Percentiles rank a stretch among this genome's conserved stretches.
These are phyloP conservation scores for Elaeis oleifera DNA, from an alignment of 202 grass and related monocot species.

Conservation along the genomic window DNA sequence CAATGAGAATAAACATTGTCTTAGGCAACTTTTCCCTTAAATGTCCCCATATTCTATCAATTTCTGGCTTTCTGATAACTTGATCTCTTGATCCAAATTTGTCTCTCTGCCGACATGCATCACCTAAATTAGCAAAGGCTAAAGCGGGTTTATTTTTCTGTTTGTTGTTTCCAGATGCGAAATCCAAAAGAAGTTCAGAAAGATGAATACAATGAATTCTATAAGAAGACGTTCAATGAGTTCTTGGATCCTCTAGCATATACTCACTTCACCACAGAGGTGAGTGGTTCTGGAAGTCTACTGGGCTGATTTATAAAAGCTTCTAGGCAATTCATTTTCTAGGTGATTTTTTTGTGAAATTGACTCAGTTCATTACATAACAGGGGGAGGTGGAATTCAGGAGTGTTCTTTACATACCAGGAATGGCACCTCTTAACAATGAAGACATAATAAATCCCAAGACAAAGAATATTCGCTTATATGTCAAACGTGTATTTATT, in stretches of 20 bases:
- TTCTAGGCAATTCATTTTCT: not conserved
- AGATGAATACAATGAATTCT: slow-evolving; percentile 91
- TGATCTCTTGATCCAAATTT: slow-evolving; percentile 2
- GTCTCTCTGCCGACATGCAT: not conserved
- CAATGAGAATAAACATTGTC: too few relatives aligned
- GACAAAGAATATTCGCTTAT: slow-evolving; percentile 93
- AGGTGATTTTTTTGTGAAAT: not conserved
- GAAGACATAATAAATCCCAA: slow-evolving; percentile 83
- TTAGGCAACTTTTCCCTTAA: too few relatives aligned
- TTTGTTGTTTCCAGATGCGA: slow-evolving; percentile 38
- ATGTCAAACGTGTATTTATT: slow-evolving; percentile 95
- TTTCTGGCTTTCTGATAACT: not conserved
- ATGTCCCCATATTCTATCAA: too few relatives aligned
- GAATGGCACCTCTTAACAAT: slow-evolving; percentile 69
- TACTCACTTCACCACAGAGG: slow-evolving; percentile 97
- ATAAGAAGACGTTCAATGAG: slow-evolving; percentile 93
- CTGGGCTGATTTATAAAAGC: not conserved
- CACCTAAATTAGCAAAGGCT: not conserved
- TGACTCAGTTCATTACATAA: slow-evolving; percentile 16
- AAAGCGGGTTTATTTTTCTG: slow-evolving; percentile 21
- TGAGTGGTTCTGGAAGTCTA: not conserved
- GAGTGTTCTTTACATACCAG: slow-evolving; percentile 88
- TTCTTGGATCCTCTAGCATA: slow-evolving; percentile 77
- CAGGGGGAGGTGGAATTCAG: slow-evolving; percentile 99
- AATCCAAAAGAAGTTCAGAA: slow-evolving; percentile 77